These are phyloP conservation scores for Metschnikowia corniflorae DNA, from an alignment of 805 yeast species.

Conservation along the genomic window DNA sequence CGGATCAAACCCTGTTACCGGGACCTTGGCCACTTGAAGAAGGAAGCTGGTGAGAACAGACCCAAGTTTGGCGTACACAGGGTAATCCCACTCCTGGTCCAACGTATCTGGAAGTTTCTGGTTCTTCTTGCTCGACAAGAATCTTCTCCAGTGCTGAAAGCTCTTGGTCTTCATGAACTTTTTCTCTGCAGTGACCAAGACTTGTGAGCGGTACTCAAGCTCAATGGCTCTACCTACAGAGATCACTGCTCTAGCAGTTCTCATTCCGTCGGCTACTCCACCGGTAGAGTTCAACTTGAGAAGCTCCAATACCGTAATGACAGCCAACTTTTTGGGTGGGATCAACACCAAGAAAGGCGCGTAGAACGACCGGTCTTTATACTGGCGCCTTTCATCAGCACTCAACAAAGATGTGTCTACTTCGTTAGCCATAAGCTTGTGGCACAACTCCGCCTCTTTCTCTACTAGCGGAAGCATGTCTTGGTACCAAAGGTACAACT, in stretches of 20 bases:
- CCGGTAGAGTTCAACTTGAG: conserved; percentile 71
- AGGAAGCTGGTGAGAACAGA: conserved; percentile 71
- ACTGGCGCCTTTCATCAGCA: conserved; percentile 20
- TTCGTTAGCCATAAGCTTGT: conserved; percentile 36
- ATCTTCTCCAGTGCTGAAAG: conserved; percentile 45
- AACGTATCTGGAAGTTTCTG: conserved; percentile 4
- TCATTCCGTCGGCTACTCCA: conserved; percentile 75
- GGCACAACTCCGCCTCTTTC: conserved; percentile 59
- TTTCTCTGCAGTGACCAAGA: conserved; percentile 54
- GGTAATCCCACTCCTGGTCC: conserved; percentile 23
- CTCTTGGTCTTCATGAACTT: conserved; percentile 47
- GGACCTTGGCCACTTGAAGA: conserved; percentile 77
- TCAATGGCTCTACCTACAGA: conserved; percentile 84
- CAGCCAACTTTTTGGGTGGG: conserved; percentile 75
- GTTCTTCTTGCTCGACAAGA: conserved; percentile 26
- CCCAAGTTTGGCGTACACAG: conserved; percentile 62
- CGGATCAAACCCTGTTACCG: conserved; percentile 80
- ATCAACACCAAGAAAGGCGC: conserved; percentile 77
- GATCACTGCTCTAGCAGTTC: conserved; percentile 77
- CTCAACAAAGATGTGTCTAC: conserved; percentile 7
- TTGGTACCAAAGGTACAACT: conserved; percentile 81
- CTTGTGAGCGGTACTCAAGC: conserved; percentile 73
- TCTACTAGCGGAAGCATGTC: conserved; percentile 67
- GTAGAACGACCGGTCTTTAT: conserved; percentile 50
- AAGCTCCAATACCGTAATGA: conserved; percentile 78